Conservation (phyloP, 768 basidiomycete species). For the Roridomyces roridus region DNA sequence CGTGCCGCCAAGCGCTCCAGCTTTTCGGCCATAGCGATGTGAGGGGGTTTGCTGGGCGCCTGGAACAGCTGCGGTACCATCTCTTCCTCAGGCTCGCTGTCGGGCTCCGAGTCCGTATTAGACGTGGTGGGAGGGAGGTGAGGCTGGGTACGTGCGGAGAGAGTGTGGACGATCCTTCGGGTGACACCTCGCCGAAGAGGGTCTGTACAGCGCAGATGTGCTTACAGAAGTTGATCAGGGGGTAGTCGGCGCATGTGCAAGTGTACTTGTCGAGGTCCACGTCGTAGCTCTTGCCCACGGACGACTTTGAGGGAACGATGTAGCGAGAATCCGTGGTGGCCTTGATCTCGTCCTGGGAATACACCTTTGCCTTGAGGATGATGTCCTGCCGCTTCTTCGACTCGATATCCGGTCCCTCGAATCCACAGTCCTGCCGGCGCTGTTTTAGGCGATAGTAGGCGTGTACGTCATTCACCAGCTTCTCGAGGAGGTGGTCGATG, state of each 20-base stretch:
- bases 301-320: constrained; percentile 5
- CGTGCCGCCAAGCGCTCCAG: constrained; percentile 3
- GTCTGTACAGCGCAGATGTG: constrained; percentile 21
- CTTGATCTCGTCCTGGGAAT: constrained; percentile 9
- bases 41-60: not conserved
- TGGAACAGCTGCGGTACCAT: no score
- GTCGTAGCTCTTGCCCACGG: not conserved
- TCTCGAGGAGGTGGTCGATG: constrained; percentile 29
- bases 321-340: constrained; percentile 1
- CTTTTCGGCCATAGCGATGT: not conserved
- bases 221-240: constrained; percentile 22
- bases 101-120: no score
- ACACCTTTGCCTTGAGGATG: not conserved
- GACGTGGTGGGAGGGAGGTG: not conserved
- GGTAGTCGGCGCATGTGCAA: not conserved
- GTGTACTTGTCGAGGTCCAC: constrained; percentile 23
- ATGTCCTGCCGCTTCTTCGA: constrained; percentile 16
- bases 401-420: constrained; percentile 30
- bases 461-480: constrained; percentile 22
- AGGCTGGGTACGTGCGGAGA: not conserved
- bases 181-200: constrained; percentile 7
- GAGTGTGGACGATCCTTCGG: not conserved
- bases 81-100: no score
- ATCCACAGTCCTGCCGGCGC: constrained; percentile 25
- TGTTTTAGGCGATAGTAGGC: constrained; percentile 26